phyloP scores from a whole-genome alignment of 768 basidiomycete genomes.

The Hebeloma cylindrosporum region DNA sequence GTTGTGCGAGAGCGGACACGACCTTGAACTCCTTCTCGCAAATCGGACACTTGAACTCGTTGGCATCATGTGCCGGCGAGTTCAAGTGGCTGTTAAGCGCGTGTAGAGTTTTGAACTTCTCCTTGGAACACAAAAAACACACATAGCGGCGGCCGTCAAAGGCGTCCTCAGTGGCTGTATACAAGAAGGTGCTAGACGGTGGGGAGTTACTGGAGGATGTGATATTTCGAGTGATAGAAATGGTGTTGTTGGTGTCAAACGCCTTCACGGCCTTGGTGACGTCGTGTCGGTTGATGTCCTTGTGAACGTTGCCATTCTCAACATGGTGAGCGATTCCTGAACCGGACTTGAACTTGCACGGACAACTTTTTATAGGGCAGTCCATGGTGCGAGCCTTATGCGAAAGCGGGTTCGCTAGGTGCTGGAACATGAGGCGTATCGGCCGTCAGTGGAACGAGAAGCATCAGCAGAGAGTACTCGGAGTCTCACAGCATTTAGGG shows the following conservation, averaged over 20 bases:
- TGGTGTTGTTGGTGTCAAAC: conserved; percentile 30
- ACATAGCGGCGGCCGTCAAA: conserved; percentile 40
- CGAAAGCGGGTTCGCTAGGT: too few relatives aligned
- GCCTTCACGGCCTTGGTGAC: conserved; percentile 35
- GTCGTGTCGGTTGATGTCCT: conserved; percentile 33
- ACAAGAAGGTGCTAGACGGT: conserved; percentile 24
- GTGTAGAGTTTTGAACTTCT: conserved; percentile 26
- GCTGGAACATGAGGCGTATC: too few relatives aligned
- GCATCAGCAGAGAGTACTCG: too few relatives aligned
- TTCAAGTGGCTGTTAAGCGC: conserved; percentile 36
- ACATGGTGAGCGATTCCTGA: conserved; percentile 39
- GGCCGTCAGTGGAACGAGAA: too few relatives aligned
- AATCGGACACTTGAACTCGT: conserved; percentile 44
- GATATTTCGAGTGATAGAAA: conserved; percentile 32
- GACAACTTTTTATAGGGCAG: too few relatives aligned
- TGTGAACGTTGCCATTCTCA: conserved; percentile 39
- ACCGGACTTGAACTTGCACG: conserved; percentile 31
- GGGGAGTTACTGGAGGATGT: conserved; percentile 13
- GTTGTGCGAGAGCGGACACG: conserved; percentile 41
- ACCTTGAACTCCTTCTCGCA: conserved; percentile 34
- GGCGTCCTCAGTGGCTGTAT: conserved; percentile 31
- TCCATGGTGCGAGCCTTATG: too few relatives aligned
- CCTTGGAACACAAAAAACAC: conserved; percentile 40
- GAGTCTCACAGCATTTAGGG: too few relatives aligned
- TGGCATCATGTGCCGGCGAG: conserved; percentile 37